A percentile compares a stretch with the other conserved stretches of the same genome.
Conservation (phyloP, 1,284 basidiomycete species). For the Papiliotrema terrestris region DNA sequence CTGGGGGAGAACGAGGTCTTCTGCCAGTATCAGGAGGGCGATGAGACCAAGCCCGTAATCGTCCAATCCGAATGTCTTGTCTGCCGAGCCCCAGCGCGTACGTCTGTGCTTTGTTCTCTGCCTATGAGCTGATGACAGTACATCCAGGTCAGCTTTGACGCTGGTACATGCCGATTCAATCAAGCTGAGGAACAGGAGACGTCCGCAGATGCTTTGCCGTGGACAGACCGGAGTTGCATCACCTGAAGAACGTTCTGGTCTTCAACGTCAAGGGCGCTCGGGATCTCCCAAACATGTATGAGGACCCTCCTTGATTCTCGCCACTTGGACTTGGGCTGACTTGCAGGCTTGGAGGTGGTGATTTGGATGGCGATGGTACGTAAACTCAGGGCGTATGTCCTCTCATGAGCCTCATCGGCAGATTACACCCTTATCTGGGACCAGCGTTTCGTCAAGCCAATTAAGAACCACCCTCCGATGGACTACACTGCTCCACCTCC, state of each 20-base stretch:
- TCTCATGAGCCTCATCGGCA: conserved; percentile 7
- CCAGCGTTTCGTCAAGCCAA: conserved; percentile 34
- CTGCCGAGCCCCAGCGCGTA: conserved; percentile 45
- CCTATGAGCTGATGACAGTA: background rate
- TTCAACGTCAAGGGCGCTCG: conserved; percentile 42
- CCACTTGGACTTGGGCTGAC: conserved; percentile 3
- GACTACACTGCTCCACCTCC: conserved; percentile 43
- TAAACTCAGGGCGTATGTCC: too few species aligned
- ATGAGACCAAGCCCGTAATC: conserved; percentile 22
- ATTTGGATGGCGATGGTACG: conserved; percentile 46
- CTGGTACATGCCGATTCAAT: background rate
- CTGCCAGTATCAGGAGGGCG: conserved; percentile 43
- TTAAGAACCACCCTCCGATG: conserved; percentile 35
- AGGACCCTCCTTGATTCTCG: background rate
- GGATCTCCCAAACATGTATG: conserved; percentile 46
- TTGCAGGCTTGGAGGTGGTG: conserved; percentile 46
- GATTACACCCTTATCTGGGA: conserved; percentile 50
- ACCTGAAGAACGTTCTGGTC: conserved; percentile 47
- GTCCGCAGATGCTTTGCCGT: conserved; percentile 41
- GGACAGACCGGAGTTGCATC: conserved; percentile 37
- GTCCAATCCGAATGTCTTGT: conserved; percentile 39
- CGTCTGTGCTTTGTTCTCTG: conserved; percentile 5
- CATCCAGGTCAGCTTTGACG: conserved; percentile 9
- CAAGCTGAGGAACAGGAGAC: conserved; percentile 28
- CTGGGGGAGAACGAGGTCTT: conserved; percentile 45